These are phyloP conservation scores for Pleoardoris graminearum DNA, from an alignment of 2,329 filamentous ascomycete species.

Conservation along the genomic window DNA sequence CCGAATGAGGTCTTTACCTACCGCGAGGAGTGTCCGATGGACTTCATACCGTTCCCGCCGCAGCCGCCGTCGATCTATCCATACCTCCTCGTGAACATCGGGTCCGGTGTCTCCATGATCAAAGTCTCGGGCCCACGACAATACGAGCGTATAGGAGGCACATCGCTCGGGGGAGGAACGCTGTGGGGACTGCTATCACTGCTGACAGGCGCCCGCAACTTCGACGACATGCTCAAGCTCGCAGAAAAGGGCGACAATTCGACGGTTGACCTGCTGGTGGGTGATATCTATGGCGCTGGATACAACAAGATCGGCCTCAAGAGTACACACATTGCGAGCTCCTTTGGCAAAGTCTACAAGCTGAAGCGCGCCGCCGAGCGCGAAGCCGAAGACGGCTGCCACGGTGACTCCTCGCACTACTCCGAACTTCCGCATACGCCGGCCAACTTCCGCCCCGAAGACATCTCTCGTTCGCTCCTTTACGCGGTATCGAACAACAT, in stretches of 20 bases:
- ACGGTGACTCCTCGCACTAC: constrained; percentile 52
- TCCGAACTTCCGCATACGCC: constrained; percentile 42
- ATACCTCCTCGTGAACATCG: constrained; percentile 97
- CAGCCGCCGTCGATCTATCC: constrained; percentile 74
- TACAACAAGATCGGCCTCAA: constrained; percentile 97
- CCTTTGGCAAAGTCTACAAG: constrained; percentile 94
- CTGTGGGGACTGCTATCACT: constrained; percentile 93
- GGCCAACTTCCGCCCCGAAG: constrained; percentile 72
- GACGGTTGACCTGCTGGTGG: constrained; percentile 93
- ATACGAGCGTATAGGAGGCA: constrained; percentile 90
- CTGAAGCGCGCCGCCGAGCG: constrained; percentile 84
- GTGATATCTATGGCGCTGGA: constrained; percentile 95
- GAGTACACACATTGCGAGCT: constrained; percentile 91
- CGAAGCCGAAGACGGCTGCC: constrained; percentile 70
- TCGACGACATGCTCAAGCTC: constrained; percentile 95
- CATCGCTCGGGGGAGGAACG: constrained; percentile 93
- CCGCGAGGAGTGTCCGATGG: constrained; percentile 80
- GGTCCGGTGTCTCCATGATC: constrained; percentile 94
- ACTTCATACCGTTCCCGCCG: constrained; percentile 75
- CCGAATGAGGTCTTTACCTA: constrained; percentile 97
- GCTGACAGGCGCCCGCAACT: constrained; percentile 89
- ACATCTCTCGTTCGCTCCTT: constrained; percentile 87
- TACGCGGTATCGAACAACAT: constrained; percentile 98
- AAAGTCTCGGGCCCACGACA: constrained; percentile 89
- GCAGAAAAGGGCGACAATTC: constrained; percentile 90